Base-by-base conservation (phyloP, 2,329 filamentous ascomycete genomes). In the Nannizziopsis barbatae region DNA sequence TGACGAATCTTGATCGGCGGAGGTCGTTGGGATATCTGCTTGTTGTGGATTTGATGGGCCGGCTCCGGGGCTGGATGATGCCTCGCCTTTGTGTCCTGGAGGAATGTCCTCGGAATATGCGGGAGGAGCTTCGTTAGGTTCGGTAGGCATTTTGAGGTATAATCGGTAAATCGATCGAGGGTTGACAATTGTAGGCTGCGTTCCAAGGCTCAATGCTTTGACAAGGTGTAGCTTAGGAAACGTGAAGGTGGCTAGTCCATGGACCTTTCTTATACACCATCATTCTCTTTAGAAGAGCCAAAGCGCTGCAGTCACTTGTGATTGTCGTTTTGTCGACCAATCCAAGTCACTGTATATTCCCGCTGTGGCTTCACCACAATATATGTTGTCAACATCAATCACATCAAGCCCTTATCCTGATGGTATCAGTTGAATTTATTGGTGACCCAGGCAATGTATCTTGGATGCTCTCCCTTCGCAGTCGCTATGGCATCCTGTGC, bases 401-500 rank as follows among this genome's bases (percentile, higher is more conserved):
- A 47, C 35, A 12, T 31, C 6, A 14, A n/a, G 2, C 38, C 4
- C 9, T 15, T 33, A 27, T 10, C n/a, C 31, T 17, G 6, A 12
- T 42, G 30, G 14, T 9, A 1, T 9, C 42, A 35, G 2, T 12
- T 17, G 9, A 48, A 35, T 22, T 15, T 47, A 37, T 50, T 47
- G 6, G 31, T 35, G 8, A 50, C 7, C 37, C 48, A 55, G 18
- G 50, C 35, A 52, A 93, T 70, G 63, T 93, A 94, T 15, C 79
- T 79, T 31, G 89, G 77, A 47, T 74, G 77, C 58, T 84, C 80
- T 47, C 86, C 87, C 62, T 79, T 82, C 45, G 79, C 68, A 51
- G 81, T 71, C 46, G 80, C 79, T 31, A 92, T 64, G 9, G 74
- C 68, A 68, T 96, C 90, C 67, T 96, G 89, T 50, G 83, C 64